Evolutionary conservation across 2,329 filamentous ascomycete species (phyloP).

Genomic region (Hirsutella thompsonii): DNA sequence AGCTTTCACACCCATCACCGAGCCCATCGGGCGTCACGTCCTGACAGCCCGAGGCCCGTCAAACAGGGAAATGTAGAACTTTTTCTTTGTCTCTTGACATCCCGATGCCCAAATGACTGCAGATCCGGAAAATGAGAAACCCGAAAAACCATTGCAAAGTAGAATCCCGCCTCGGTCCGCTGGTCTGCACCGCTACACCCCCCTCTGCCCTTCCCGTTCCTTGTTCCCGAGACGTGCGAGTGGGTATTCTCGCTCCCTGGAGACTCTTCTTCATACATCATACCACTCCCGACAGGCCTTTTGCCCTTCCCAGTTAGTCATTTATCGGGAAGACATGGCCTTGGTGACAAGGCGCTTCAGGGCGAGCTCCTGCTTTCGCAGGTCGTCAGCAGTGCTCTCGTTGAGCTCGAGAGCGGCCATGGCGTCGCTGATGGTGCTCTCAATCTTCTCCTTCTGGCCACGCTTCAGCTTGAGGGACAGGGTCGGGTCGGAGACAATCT

Average conservation of each 20-base stretch:
- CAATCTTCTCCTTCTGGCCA: slow-evolving; percentile 98
- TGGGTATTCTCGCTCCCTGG: background rate
- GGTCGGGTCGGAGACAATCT: slow-evolving; percentile 93
- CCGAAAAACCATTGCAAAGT: slow-evolving; percentile 10
- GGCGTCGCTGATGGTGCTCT: slow-evolving; percentile 89
- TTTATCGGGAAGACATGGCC: slow-evolving; percentile 87
- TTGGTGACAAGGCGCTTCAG: slow-evolving; percentile 98
- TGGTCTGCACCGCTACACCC: background rate
- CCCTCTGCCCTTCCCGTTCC: background rate
- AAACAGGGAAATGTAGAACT: slow-evolving; percentile 19
- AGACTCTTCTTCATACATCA: slow-evolving; percentile 1
- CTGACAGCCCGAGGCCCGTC: slow-evolving; percentile 11
- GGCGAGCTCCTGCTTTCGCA: slow-evolving; percentile 99
- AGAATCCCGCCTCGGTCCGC: slow-evolving; percentile 9
- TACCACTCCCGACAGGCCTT: background rate
- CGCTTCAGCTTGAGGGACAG: slow-evolving; percentile 97
- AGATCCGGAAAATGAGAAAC: slow-evolving; percentile 12
- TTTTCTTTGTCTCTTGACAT: slow-evolving; percentile 19
- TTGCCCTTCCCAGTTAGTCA: background rate
- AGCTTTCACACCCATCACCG: slow-evolving; percentile 14
- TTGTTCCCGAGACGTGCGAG: background rate
- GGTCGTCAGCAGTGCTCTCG: slow-evolving; percentile 80
- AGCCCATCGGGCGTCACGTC: slow-evolving; percentile 7
- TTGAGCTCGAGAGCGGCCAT: slow-evolving; percentile 96
- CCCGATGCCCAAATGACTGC: slow-evolving; percentile 17